These are phyloP conservation scores for Yarrowia alimentaria DNA, from an alignment of 805 yeast genomes.

Conservation along the genomic window DNA sequence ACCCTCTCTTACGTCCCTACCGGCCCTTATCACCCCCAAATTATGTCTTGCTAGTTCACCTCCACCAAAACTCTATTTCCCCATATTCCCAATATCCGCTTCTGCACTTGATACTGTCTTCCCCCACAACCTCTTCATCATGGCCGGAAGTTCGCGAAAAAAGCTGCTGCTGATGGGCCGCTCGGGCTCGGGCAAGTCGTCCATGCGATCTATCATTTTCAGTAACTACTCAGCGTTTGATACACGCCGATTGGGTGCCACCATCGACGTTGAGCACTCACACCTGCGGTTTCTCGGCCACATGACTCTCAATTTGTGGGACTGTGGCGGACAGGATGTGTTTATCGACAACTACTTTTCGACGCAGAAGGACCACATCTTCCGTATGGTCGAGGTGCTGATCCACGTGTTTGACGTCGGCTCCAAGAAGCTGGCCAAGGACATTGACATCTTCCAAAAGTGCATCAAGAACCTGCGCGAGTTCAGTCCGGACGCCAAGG, in stretches of 20 bases:
- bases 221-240: conserved; percentile 96
- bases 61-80: not conserved
- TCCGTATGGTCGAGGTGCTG: conserved; percentile 91
- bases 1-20: too few species aligned
- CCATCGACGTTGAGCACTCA: conserved; percentile 97
- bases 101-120: not conserved
- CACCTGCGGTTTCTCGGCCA: conserved; percentile 89
- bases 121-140: conserved; percentile 10
- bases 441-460: conserved; percentile 84
- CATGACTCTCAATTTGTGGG: conserved; percentile 95
- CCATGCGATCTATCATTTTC: conserved; percentile 95
- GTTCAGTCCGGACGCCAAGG: conserved; percentile 85
- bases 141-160: conserved; percentile 40
- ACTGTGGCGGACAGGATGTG: conserved; percentile 92
- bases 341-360: conserved; percentile 93
- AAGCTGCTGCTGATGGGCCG: conserved; percentile 73
- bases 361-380: conserved; percentile 85
- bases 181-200: conserved; percentile 94
- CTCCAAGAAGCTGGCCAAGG: conserved; percentile 85
- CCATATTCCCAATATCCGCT: not conserved
- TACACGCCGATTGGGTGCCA: conserved; percentile 92
- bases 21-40: too few species aligned
- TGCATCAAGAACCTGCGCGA: conserved; percentile 78
- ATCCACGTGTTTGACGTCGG: conserved; percentile 97
- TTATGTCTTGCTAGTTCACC: too few species aligned